Percentiles rank a stretch among this genome's conserved stretches.
Conservation (phyloP, 1,284 basidiomycete species). For the Neotropicomus parvogracilis region DNA sequence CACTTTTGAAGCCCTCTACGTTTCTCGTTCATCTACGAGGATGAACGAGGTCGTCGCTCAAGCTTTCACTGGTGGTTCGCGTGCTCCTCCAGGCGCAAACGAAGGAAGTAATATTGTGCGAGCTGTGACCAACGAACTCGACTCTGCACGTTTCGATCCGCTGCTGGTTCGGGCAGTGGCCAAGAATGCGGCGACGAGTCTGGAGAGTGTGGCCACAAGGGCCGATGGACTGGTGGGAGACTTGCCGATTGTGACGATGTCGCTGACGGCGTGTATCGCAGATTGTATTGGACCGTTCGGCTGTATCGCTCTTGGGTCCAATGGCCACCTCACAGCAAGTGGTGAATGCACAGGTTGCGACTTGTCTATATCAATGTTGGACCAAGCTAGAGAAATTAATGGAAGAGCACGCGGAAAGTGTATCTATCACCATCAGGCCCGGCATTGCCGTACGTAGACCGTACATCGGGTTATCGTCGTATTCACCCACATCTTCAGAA, state of each 20-base stretch:
- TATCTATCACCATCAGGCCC: constrained; percentile 58
- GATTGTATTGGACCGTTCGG: constrained; percentile 75
- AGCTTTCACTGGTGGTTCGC: constrained; percentile 64
- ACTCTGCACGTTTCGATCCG: constrained; percentile 91
- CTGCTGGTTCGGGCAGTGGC: constrained; percentile 78
- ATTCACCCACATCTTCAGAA: constrained; percentile 40
- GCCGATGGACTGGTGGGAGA: constrained; percentile 64
- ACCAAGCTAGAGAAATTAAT: constrained; percentile 64
- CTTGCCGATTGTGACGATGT: background rate
- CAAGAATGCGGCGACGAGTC: constrained; percentile 60
- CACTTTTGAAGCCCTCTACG: constrained; percentile 79
- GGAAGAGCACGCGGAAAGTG: constrained; percentile 65
- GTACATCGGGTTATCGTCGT: background rate
- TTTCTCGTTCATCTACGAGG: constrained; percentile 77
- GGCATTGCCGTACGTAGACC: constrained; percentile 52
- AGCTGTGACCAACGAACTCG: constrained; percentile 83
- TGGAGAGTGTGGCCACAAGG: constrained; percentile 63
- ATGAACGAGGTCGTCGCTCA: constrained; percentile 77
- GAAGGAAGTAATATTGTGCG: constrained; percentile 79
- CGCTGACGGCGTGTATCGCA: constrained; percentile 30
- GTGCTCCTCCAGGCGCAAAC: constrained; percentile 65
- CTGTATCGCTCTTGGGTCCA: constrained; percentile 72
- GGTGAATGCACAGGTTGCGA: constrained; percentile 72
- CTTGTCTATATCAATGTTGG: constrained; percentile 77
- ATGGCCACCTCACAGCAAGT: constrained; percentile 74